Conservation (phyloP, 306 rosid species). For the Castanospermum australe region DNA sequence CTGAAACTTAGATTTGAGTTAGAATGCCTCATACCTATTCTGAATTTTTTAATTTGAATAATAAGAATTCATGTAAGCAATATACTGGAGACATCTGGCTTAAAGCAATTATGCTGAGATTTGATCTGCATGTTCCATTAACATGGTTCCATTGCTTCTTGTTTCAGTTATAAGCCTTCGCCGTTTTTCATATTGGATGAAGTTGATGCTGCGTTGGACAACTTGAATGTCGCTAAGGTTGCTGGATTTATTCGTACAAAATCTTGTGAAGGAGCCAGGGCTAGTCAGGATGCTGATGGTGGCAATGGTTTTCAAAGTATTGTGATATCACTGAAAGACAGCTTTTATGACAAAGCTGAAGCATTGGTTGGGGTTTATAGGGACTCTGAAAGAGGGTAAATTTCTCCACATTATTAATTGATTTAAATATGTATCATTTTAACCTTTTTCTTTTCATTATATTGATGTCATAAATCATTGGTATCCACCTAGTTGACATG, state of each 20-base stretch:
- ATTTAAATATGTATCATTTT: background rate
- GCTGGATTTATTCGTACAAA: constrained; percentile 97
- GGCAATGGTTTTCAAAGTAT: constrained; percentile 91
- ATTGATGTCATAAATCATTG: background rate
- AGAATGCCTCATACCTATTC: background rate
- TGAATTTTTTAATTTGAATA: background rate
- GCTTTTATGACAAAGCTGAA: constrained; percentile 93
- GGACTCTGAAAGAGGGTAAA: constrained; percentile 80
- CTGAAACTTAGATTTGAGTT: background rate
- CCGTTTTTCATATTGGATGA: constrained; percentile 98
- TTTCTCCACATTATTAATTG: background rate
- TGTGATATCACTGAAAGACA: constrained; percentile 91
- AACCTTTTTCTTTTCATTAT: background rate
- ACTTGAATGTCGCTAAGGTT: constrained; percentile 95
- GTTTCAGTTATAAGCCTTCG: constrained; percentile 90
- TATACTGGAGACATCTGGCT: constrained; percentile 9
- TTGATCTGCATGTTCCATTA: constrained; percentile 19
- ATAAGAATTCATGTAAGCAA: background rate
- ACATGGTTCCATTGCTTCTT: constrained; percentile 22
- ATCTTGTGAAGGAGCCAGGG: constrained; percentile 84
- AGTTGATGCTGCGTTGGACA: constrained; percentile 98
- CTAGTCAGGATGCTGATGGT: constrained; percentile 69
- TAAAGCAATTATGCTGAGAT: background rate
- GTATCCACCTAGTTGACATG: background rate
- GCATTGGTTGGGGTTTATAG: constrained; percentile 86